These are phyloP conservation scores for Priceomyces carsonii DNA, from an alignment of 805 yeast species.

Conservation along the genomic window DNA sequence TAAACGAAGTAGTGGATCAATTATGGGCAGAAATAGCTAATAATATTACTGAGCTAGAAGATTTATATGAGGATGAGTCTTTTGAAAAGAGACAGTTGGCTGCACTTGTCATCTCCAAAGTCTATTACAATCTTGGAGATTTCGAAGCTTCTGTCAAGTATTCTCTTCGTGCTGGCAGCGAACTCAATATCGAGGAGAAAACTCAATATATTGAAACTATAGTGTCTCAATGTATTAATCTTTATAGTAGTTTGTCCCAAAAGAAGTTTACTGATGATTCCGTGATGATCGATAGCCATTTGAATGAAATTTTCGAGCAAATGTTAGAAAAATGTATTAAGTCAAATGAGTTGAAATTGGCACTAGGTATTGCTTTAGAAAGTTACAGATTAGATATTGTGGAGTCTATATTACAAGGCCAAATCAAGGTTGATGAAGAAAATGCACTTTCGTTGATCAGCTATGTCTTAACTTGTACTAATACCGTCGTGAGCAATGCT, in stretches of 20 bases:
- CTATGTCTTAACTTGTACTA: conserved; percentile 75
- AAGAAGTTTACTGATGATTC: conserved; percentile 27
- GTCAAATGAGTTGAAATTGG: conserved; percentile 72
- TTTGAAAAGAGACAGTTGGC: conserved; percentile 82
- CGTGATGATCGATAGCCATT: conserved; percentile 55
- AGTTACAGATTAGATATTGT: conserved; percentile 83
- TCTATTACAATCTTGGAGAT: conserved; percentile 88
- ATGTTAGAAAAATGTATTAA: conserved; percentile 82
- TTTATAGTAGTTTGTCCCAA: conserved; percentile 69
- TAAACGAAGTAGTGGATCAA: conserved; percentile 82
- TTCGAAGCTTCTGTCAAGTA: conserved; percentile 87
- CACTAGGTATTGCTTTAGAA: conserved; percentile 89
- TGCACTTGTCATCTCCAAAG: conserved; percentile 90
- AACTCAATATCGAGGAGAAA: conserved; percentile 70
- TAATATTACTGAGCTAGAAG: conserved; percentile 83
- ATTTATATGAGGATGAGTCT: conserved; percentile 78
- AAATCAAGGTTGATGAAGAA: conserved; percentile 47
- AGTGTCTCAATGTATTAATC: conserved; percentile 88
- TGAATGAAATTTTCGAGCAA: conserved; percentile 72
- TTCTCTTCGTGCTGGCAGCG: conserved; percentile 80
- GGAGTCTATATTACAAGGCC: conserved; percentile 51
- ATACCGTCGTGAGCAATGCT: conserved; percentile 64
- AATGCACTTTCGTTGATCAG: conserved; percentile 56
- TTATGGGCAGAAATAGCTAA: conserved; percentile 98
- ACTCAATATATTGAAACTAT: conserved; percentile 93